Evolutionary conservation across 805 yeast genomes (phyloP).

Genomic region (Priceomyces fermenticarens): DNA sequence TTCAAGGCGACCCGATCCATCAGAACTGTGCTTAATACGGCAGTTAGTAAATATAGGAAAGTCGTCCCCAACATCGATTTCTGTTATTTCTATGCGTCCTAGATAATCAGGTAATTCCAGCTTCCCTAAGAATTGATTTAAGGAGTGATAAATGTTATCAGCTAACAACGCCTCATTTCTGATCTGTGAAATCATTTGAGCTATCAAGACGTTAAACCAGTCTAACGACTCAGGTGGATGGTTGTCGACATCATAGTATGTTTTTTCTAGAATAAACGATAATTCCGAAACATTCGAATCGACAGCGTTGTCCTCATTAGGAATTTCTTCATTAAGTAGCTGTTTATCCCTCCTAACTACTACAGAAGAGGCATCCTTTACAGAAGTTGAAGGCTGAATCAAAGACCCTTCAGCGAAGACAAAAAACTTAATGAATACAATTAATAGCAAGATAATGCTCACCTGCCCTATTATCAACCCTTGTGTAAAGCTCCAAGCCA

Average conservation of each 20-base stretch:
- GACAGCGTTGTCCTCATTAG: constrained; percentile 13
- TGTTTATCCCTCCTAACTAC: constrained; percentile 31
- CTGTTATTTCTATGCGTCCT: constrained; percentile 75
- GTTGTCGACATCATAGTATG: constrained; percentile 84
- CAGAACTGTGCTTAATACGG: constrained; percentile 63
- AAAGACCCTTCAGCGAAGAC: constrained; percentile 67
- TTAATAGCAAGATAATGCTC: constrained; percentile 61
- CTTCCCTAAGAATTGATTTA: constrained; percentile 61
- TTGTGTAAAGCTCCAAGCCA: constrained; percentile 67
- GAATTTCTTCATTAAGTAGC: constrained; percentile 12
- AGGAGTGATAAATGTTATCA: constrained; percentile 78
- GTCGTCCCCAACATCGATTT: constrained; percentile 90
- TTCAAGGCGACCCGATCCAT: constrained; percentile 55
- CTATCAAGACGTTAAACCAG: constrained; percentile 94
- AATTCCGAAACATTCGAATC: constrained; percentile 16
- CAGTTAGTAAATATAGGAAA: constrained; percentile 95
- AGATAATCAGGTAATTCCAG: constrained; percentile 76
- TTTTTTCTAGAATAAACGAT: constrained; percentile 72
- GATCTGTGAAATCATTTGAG: constrained; percentile 83
- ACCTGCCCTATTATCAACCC: constrained; percentile 73
- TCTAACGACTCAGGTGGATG: constrained; percentile 91
- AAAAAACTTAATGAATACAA: constrained; percentile 69
- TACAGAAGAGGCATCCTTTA: constrained; percentile 29
- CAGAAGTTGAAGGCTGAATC: constrained; percentile 21
- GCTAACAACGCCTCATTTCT: constrained; percentile 84